Evolutionary conservation across 1,139 yeast species (phyloP).

Genomic region (Pichiaceae sp.): DNA sequence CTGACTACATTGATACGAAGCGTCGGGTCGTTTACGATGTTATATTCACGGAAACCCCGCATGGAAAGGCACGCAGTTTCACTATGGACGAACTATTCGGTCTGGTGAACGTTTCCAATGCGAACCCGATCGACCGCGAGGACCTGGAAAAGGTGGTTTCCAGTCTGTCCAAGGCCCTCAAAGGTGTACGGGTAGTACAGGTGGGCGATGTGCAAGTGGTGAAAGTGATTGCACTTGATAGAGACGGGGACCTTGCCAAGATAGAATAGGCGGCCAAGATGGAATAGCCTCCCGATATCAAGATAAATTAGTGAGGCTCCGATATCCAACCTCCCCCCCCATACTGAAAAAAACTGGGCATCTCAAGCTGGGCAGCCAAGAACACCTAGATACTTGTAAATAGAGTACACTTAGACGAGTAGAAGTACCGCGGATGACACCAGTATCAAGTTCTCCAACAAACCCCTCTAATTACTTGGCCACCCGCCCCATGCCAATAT

Average conservation of each 20-base stretch:
- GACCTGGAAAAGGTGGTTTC: constrained; percentile 10
- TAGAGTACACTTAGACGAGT: no score
- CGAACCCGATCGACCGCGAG: constrained; percentile 6
- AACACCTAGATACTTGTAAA: no score
- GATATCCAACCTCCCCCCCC: no score
- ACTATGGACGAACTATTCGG: constrained; percentile 10
- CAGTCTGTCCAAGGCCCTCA: constrained; percentile 5
- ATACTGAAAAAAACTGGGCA: no score
- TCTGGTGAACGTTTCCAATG: constrained; percentile 12
- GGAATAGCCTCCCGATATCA: no score
- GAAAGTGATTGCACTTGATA: constrained; percentile 9
- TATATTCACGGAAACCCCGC: constrained; percentile 15
- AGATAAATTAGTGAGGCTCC: no score
- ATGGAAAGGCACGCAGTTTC: constrained; percentile 6
- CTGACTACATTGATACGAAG: constrained; percentile 6
- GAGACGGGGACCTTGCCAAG: constrained; percentile 11
- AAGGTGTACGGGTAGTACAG: constrained; percentile 6
- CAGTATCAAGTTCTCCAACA: no score
- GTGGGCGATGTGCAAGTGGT: constrained; percentile 13
- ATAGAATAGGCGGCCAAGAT: no score
- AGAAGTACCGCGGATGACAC: no score
- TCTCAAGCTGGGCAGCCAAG: no score
- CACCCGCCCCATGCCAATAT: no score
- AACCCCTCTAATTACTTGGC: no score
- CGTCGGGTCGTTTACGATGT: constrained; percentile 12